Conservation (phyloP, 805 yeast species). For the Huiozyma naganishii region DNA sequence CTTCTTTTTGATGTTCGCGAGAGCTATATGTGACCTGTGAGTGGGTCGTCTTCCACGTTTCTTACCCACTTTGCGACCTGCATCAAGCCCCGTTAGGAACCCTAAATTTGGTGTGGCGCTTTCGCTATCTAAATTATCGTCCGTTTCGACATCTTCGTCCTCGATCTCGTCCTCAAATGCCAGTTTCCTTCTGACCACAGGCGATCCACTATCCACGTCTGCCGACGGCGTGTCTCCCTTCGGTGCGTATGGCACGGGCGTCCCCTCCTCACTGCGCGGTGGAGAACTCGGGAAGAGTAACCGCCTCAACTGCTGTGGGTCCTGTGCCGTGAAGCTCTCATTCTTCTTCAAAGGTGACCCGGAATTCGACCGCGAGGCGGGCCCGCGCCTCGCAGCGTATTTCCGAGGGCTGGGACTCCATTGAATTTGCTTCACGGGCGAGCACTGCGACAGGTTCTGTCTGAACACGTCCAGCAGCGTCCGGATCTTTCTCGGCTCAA, state of each 20-base stretch:
- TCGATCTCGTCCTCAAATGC: conserved; percentile 24
- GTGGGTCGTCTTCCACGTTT: background rate
- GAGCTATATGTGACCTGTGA: background rate
- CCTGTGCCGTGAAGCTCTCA: conserved; percentile 19
- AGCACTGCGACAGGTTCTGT: conserved; percentile 28
- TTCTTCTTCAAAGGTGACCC: conserved; percentile 7
- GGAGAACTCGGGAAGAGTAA: conserved; percentile 12
- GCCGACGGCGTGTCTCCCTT: no score
- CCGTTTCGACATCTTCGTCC: conserved; percentile 1
- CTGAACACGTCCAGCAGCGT: conserved; percentile 38
- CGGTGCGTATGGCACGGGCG: background rate
- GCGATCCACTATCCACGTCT: background rate
- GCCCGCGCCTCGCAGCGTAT: background rate
- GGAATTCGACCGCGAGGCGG: conserved; percentile 3
- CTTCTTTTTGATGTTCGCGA: conserved; percentile 16
- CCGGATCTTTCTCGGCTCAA: conserved; percentile 36
- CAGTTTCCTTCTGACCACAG: conserved; percentile 19
- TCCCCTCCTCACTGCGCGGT: background rate
- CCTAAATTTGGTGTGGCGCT: background rate
- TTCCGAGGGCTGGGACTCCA: conserved; percentile 26
- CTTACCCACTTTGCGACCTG: background rate
- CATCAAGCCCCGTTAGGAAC: background rate
- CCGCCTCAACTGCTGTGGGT: conserved; percentile 21
- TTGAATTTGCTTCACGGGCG: conserved; percentile 21
- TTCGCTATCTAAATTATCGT: background rate